These are phyloP conservation scores for Rhodotorula paludigena DNA, from an alignment of 768 basidiomycete species.

Conservation along the genomic window DNA sequence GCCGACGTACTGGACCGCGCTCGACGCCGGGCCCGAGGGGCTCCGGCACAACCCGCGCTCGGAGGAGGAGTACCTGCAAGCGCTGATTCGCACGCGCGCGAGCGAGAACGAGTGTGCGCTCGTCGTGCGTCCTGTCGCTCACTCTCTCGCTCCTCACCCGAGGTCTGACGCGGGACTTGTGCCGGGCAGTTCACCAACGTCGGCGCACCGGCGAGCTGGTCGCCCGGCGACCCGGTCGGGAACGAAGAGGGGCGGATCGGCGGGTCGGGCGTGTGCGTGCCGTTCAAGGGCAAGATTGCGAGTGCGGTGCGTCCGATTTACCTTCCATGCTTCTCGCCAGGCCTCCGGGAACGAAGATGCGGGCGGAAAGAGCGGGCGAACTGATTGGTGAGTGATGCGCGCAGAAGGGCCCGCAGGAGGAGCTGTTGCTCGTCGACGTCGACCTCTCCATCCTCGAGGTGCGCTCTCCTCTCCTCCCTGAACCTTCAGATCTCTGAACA, in stretches of 20 bases:
- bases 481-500: neutral
- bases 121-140: slow-evolving; percentile 8
- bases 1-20: slow-evolving; percentile 39
- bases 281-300: slow-evolving; percentile 31
- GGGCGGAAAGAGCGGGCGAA: too few species aligned
- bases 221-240: neutral
- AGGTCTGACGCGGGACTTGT: neutral
- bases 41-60: slow-evolving; percentile 24
- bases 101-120: slow-evolving; percentile 40
- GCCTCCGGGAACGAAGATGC: too few species aligned
- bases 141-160: neutral
- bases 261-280: slow-evolving; percentile 12
- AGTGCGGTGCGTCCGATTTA: slow-evolving; percentile 2
- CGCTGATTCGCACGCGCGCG: slow-evolving; percentile 33
- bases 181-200: slow-evolving; percentile 21
- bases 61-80: slow-evolving; percentile 35
- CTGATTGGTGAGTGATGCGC: too few species aligned
- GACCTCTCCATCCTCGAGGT: slow-evolving; percentile 25
- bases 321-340: neutral
- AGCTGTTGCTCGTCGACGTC: slow-evolving; percentile 27
- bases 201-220: neutral
- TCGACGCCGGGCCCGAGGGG: slow-evolving; percentile 21
- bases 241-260: slow-evolving; percentile 30
- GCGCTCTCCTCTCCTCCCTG: neutral
- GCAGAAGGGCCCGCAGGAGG: slow-evolving; percentile 25